These are phyloP conservation scores for Alternaria solani DNA, from an alignment of 2,329 filamentous ascomycete genomes.

Conservation along the genomic window DNA sequence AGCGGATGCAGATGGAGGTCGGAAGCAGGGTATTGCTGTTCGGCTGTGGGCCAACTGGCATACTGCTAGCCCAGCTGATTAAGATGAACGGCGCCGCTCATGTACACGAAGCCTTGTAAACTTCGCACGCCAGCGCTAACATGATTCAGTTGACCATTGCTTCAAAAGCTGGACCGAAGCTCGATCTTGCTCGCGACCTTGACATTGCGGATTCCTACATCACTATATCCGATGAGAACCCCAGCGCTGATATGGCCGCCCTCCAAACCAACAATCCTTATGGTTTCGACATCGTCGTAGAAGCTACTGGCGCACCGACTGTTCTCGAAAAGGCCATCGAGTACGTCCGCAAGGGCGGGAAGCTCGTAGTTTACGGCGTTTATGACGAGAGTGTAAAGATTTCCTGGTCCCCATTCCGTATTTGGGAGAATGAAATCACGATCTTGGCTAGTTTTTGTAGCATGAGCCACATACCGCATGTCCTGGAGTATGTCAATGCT, in stretches of 20 bases:
- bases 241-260: conserved; percentile 61
- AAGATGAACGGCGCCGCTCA: conserved; percentile 72
- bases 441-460: conserved; percentile 75
- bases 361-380: conserved; percentile 76
- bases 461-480: conserved; percentile 57
- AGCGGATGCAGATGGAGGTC: conserved; percentile 72
- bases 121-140: neutral
- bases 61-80: conserved; percentile 69
- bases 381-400: conserved; percentile 70
- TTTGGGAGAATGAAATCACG: conserved; percentile 73
- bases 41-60: conserved; percentile 71
- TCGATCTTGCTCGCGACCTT: conserved; percentile 68
- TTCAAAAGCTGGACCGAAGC: conserved; percentile 73
- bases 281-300: conserved; percentile 76
- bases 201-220: conserved; percentile 59
- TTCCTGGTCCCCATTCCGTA: conserved; percentile 74
- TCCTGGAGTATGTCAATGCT: conserved; percentile 58
- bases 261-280: conserved; percentile 72
- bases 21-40: conserved; percentile 72
- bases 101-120: conserved; percentile 32
- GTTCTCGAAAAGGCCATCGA: conserved; percentile 76
- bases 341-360: conserved; percentile 75
- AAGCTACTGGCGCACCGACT: conserved; percentile 73
- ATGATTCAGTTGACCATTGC: conserved; percentile 64
- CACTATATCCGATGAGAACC: conserved; percentile 47